phyloP scores from a whole-genome alignment of 1,284 basidiomycete genomes.

The Termitomyces sp. region DNA sequence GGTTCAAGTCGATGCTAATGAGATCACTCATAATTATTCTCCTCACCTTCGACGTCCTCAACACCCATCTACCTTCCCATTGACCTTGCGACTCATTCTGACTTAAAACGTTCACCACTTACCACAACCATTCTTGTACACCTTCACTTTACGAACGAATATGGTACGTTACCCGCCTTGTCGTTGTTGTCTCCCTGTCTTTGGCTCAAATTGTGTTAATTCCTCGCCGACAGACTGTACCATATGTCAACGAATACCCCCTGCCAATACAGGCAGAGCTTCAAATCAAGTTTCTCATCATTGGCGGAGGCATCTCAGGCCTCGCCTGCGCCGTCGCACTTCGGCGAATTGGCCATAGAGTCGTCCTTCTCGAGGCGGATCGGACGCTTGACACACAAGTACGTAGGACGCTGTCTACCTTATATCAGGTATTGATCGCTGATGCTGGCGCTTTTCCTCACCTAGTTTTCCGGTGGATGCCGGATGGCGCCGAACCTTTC shows the following conservation, averaged over 20 bases:
- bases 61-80: not conserved
- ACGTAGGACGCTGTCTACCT: slow-evolving; percentile 1
- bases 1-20: not conserved
- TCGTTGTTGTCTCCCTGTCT: not conserved
- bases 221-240: not conserved
- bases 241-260: not conserved
- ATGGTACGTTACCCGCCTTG: not conserved
- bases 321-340: slow-evolving; percentile 52
- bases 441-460: not conserved
- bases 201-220: not conserved
- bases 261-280: slow-evolving; percentile 23
- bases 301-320: slow-evolving; percentile 53
- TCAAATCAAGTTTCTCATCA: slow-evolving; percentile 42
- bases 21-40: slow-evolving; percentile 5
- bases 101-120: not conserved
- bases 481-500: slow-evolving; percentile 53
- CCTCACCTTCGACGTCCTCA: not conserved
- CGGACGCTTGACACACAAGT: slow-evolving; percentile 24
- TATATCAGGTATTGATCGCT: not conserved
- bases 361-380: slow-evolving; percentile 47
- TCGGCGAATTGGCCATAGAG: slow-evolving; percentile 50
- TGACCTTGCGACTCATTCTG: not conserved
- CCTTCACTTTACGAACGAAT: not conserved
- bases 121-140: not conserved
- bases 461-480: slow-evolving; percentile 34